Evolutionary conservation across 1,139 yeast species (phyloP), one percentile per base, ranked within the genome.

Genomic region (Taiozyma sp.): DNA sequence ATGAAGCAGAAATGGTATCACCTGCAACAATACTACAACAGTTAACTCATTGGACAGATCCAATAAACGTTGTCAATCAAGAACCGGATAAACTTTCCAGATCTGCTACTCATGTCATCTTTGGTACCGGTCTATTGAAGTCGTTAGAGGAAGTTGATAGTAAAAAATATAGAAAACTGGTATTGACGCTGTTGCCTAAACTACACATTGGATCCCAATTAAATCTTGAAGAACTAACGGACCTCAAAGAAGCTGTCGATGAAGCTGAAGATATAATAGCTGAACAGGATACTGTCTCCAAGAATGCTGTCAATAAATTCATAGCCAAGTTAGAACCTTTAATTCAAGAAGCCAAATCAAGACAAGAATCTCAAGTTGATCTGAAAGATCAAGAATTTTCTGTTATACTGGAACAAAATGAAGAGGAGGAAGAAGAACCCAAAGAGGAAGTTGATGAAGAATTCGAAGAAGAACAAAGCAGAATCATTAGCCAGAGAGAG

Each of bases 21-120:
- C 86, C 93, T 0, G 73, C 76, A 19, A 75, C 75, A n/a, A 79
- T 90, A 2, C 70, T 88, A 29, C 92, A 87, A 57, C 96, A 89
- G 63, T 69, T 92, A 46, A 73, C 87, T 29, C 83, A 84, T 60
- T 89, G 97, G 96, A 87, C 96, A 40, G 95, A 91, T 66, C 96
- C 97, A 0, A 70, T 71, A 44, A 83, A 84, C 58, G 71, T 87
- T 12, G 92, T 84, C 4, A 79, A 80, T 51, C 68, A 73, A 47
- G 65, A 72, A 1, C 74, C 74, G 12, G 78, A 70, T 4, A 75
- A 71, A 3, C 65, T 73, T 19, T 63, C 65, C 7, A 64, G 64
- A 19, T 79, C 82, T 32, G 68, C 78, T 9, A 71, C 80, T 5
- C 96, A 87, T 59, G 66, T 83, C 8, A 76, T 76, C 62, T 81